Base-by-base conservation (phyloP, 139 green algal genomes). In the Limnomonas spitsbergensis region DNA sequence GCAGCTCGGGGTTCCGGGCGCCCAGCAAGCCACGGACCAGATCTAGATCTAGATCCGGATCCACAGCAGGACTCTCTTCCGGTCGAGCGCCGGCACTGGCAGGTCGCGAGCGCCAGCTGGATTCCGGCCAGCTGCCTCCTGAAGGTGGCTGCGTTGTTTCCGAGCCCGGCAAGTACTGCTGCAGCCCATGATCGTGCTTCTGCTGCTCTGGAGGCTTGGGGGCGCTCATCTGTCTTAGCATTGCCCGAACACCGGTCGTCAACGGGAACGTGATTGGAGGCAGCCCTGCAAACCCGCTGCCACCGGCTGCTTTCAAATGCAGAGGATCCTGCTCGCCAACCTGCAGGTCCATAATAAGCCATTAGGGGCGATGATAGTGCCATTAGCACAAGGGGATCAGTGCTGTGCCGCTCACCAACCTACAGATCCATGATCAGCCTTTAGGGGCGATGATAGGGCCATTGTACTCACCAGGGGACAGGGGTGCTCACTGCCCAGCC, bases 231-330 rank as follows among this genome's bases (percentile, higher is more conserved):
- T 32, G 73, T 7, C 73, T 34, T 42, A 78, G 31, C 73, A 78
- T 78, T 3, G 73, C 38, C 2, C 73, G 42, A 40, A 78, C 52
- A 29, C 73, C 73, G 6, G 40, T 42, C 2, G 73, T 70, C 38
- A 78, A 42, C 14, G 73, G 73, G 52, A 78, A 78, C 3, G 73
- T 78, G 29, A 78, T 69, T 34, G 73, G 39, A 24, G 70, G 70
- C 34, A 77, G 38, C 3, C 14, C 38, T 7, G 61, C 70, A 27
- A 77, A 77, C 14, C 35, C 70, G n/a, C 39, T 32, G 14, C 47
- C 47, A 61, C 47, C 47, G 14, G 47, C 20, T 61, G 14, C 47
- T n/a, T n/a, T n/a, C n/a, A n/a, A n/a, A n/a, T n/a, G n/a, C n/a
- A n/a, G n/a, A n/a, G n/a, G n/a, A n/a, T n/a, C n/a, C n/a, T n/a